phyloP scores from a whole-genome alignment of 768 basidiomycete species.

The Thelephora aurantiotincta region DNA sequence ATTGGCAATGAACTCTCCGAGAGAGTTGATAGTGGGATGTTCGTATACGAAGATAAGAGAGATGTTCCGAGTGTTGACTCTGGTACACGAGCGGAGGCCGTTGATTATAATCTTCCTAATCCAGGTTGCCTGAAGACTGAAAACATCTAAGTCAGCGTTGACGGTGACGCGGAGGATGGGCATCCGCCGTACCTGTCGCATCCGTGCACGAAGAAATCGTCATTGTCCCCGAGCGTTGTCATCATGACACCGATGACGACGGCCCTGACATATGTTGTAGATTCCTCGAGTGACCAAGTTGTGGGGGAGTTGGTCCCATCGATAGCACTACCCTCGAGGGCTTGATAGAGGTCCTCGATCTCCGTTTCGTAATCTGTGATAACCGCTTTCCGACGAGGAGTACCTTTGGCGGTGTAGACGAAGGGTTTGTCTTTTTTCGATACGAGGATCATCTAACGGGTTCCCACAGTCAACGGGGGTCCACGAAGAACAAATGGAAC shows the following conservation, averaged over 20 bases:
- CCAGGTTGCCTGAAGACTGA: conserved; percentile 26
- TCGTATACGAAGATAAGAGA: conserved; percentile 22
- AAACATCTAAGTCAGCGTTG: background rate
- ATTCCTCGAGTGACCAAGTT: conserved; percentile 13
- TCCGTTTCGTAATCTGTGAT: conserved; percentile 23
- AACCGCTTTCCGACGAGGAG: conserved; percentile 14
- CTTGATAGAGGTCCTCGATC: conserved; percentile 23
- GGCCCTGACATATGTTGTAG: conserved; percentile 17
- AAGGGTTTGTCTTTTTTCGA: conserved; percentile 18
- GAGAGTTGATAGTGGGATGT: conserved; percentile 19
- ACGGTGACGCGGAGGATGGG: no score
- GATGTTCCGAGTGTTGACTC: conserved; percentile 10
- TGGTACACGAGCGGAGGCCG: conserved; percentile 15
- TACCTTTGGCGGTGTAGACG: conserved; percentile 19
- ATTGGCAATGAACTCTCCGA: conserved; percentile 5
- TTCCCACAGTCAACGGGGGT: conserved; percentile 6
- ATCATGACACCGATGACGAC: conserved; percentile 22
- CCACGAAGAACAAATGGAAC: conserved; percentile 1
- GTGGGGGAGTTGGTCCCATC: conserved; percentile 15
- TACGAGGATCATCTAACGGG: conserved; percentile 20
- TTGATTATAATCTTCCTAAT: conserved; percentile 25
- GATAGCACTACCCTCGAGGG: conserved; percentile 19
- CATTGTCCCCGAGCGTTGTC: conserved; percentile 14
- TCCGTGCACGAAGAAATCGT: conserved; percentile 26
- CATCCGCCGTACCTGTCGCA: conserved; percentile 21